Evolutionary conservation across 805 yeast species (phyloP).

Genomic region (Isabelozyma gotoi): DNA sequence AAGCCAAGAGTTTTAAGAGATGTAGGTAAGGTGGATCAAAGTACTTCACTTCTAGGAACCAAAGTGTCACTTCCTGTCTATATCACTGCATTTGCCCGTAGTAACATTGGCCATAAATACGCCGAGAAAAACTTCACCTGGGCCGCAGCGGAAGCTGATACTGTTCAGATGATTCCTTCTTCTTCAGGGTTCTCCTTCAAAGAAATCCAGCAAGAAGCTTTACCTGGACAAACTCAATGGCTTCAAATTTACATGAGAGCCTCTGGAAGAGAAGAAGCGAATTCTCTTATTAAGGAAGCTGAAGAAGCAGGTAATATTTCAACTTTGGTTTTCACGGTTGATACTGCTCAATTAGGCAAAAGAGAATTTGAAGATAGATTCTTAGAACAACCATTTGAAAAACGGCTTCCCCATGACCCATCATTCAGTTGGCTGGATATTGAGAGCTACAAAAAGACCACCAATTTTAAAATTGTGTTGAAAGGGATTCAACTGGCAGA

Average conservation of each 20-base stretch:
- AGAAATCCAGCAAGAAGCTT: conserved; percentile 29
- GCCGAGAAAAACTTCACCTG: conserved; percentile 38
- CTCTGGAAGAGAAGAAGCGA: conserved; percentile 23
- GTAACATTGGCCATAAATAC: conserved; percentile 33
- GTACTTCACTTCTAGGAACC: conserved; percentile 18
- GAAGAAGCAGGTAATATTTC: conserved; percentile 40
- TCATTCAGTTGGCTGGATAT: conserved; percentile 30
- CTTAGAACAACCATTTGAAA: conserved; percentile 16
- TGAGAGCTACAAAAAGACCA: conserved; percentile 17
- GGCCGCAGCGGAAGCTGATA: conserved; percentile 33
- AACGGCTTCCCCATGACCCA: conserved; percentile 1
- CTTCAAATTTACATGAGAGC: conserved; percentile 43
- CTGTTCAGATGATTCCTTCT: conserved; percentile 45
- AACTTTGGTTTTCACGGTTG: conserved; percentile 46
- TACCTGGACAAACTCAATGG: conserved; percentile 35
- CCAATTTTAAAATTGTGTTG: conserved; percentile 45
- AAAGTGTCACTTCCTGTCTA: conserved; percentile 39
- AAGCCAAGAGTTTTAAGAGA: conserved; percentile 39
- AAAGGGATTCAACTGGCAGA: conserved; percentile 83
- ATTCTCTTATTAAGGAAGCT: conserved; percentile 32
- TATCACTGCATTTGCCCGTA: conserved; percentile 42
- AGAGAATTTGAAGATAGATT: conserved; percentile 45
- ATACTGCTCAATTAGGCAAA: conserved; percentile 50
- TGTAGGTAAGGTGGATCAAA: conserved; percentile 18
- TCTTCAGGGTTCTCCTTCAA: conserved; percentile 31